These are phyloP conservation scores for Plantago ovata DNA, from an alignment of 257 asterid species.

Conservation along the genomic window DNA sequence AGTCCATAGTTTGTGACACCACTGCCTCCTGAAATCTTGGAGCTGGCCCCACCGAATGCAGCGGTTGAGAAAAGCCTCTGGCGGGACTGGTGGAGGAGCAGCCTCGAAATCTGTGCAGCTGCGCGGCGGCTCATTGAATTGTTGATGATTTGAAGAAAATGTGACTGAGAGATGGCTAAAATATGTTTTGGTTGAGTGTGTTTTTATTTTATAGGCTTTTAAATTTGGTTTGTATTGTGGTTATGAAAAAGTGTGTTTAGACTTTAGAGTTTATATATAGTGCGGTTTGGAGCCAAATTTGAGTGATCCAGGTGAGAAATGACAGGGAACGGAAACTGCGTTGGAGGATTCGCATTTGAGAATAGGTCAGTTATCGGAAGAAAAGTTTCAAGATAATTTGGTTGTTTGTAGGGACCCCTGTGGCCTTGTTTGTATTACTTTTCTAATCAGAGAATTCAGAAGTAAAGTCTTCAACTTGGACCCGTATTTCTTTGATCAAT, in stretches of 20 bases:
- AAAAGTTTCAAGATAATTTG: neutral
- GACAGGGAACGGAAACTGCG: neutral
- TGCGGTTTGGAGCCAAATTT: slow-evolving; percentile 8
- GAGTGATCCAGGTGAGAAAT: neutral
- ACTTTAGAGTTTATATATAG: slow-evolving; percentile 25
- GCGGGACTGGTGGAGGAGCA: slow-evolving; percentile 25
- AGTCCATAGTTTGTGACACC: slow-evolving; percentile 8
- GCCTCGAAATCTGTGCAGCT: slow-evolving; percentile 24
- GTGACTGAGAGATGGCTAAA: neutral
- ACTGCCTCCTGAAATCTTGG: neutral
- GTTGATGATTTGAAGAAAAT: neutral
- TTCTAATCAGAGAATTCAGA: neutral
- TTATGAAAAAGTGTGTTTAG: neutral
- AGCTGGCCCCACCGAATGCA: neutral
- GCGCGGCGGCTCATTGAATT: slow-evolving; percentile 34
- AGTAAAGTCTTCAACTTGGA: neutral
- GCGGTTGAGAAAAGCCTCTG: slow-evolving; percentile 25
- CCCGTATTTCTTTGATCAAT: neutral
- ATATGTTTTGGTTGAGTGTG: neutral
- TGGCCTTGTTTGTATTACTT: neutral
- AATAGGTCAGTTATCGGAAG: slow-evolving; percentile 5
- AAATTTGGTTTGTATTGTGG: slow-evolving; percentile 15
- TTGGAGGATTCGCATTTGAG: neutral
- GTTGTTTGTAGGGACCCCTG: too few species aligned
- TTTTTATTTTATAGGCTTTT: slow-evolving; percentile 4